These are phyloP conservation scores for Fusarium goolgardi DNA, from an alignment of 2,329 filamentous ascomycete genomes.

Conservation along the genomic window DNA sequence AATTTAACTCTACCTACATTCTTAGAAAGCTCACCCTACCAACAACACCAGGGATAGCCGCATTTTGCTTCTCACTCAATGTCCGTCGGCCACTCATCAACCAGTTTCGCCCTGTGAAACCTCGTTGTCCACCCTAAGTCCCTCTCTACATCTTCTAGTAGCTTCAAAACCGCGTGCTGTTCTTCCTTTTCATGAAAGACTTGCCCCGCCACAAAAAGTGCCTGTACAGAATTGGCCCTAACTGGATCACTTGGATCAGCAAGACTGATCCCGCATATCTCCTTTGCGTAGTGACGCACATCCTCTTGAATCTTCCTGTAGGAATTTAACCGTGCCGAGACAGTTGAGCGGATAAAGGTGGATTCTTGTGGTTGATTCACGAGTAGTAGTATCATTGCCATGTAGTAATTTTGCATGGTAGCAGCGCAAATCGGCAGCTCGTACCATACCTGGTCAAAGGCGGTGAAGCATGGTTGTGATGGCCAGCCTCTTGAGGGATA, in stretches of 20 bases:
- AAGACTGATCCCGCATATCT: slow-evolving; percentile 41
- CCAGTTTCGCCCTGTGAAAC: slow-evolving; percentile 35
- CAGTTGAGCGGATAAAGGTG: slow-evolving; percentile 41
- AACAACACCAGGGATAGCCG: background rate
- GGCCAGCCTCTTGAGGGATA: background rate
- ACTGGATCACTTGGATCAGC: slow-evolving; percentile 36
- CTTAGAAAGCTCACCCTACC: fast-evolving
- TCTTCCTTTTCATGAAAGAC: slow-evolving; percentile 61
- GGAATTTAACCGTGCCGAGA: slow-evolving; percentile 35
- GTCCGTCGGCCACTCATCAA: slow-evolving; percentile 35
- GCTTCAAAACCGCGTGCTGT: slow-evolving; percentile 63
- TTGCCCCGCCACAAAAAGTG: slow-evolving; percentile 42
- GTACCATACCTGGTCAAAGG: slow-evolving; percentile 70
- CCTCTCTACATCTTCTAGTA: slow-evolving; percentile 69
- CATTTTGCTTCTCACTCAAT: background rate
- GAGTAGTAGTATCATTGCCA: slow-evolving; percentile 70
- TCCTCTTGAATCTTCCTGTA: slow-evolving; percentile 36
- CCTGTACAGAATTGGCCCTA: slow-evolving; percentile 39
- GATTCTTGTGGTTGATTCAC: slow-evolving; percentile 58
- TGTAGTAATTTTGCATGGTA: slow-evolving; percentile 74
- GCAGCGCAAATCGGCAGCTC: slow-evolving; percentile 71
- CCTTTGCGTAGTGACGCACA: slow-evolving; percentile 30
- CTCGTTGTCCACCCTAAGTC: slow-evolving; percentile 71
- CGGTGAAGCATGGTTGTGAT: background rate
- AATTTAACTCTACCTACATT: too few relatives aligned